phyloP scores from a whole-genome alignment of 441 rosid genomes.

The Iberis amara region DNA sequence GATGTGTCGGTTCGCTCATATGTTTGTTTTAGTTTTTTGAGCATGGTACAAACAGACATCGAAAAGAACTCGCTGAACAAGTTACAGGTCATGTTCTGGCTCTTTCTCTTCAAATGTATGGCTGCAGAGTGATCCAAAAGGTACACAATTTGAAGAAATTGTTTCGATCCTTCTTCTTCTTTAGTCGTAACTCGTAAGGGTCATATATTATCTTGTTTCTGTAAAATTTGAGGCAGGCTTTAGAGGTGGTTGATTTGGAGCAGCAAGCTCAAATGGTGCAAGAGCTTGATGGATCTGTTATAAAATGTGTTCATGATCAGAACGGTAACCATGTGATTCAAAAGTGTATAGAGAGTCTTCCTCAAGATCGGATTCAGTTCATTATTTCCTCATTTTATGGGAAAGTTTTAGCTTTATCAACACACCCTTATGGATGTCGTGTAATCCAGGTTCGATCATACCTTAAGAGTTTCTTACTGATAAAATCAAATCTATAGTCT shows the following conservation, averaged over 20 bases:
- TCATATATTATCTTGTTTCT: too few species aligned
- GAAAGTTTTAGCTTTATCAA: slow-evolving; percentile 75
- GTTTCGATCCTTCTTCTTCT: background rate
- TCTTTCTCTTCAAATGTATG: slow-evolving; percentile 93
- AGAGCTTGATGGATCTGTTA: slow-evolving; percentile 81
- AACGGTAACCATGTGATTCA: slow-evolving; percentile 97
- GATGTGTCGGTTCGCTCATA: slow-evolving; percentile 19
- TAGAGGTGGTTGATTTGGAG: slow-evolving; percentile 79
- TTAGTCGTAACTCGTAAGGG: too few species aligned
- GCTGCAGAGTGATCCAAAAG: slow-evolving; percentile 98
- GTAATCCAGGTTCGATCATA: slow-evolving; percentile 66
- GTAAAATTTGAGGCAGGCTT: slow-evolving; percentile 45
- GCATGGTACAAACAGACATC: slow-evolving; percentile 75
- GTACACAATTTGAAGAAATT: slow-evolving; percentile 32
- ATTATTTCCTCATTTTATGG: slow-evolving; percentile 75
- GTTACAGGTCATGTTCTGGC: slow-evolving; percentile 77
- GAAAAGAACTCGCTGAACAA: slow-evolving; percentile 68
- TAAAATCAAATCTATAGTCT: slow-evolving; percentile 10
- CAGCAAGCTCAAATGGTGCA: slow-evolving; percentile 66
- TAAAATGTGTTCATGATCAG: slow-evolving; percentile 94
- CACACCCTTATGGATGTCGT: slow-evolving; percentile 94
- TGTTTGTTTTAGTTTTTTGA: slow-evolving; percentile 68
- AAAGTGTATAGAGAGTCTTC: slow-evolving; percentile 85
- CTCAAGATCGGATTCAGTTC: slow-evolving; percentile 70
- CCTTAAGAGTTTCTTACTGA: slow-evolving; percentile 15